Percentiles rank a stretch among this genome's conserved stretches.
These are phyloP conservation scores for Pythium periplocum DNA, from an alignment of 352 stramenopile genomes.

Conservation along the genomic window DNA sequence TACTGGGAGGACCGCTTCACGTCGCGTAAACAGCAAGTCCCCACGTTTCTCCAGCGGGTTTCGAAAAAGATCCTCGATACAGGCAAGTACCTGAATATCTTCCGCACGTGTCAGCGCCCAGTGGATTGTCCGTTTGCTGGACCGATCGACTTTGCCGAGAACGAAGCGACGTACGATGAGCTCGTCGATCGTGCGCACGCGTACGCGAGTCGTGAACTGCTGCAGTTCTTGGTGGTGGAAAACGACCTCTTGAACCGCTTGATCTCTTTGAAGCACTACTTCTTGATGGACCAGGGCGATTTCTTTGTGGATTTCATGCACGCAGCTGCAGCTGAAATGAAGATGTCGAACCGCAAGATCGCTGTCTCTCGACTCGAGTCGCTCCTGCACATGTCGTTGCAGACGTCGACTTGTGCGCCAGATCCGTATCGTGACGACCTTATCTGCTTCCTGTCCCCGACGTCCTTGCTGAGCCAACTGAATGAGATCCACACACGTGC, in stretches of 20 bases:
- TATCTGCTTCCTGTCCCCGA: slow-evolving; percentile 78
- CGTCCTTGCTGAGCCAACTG: slow-evolving; percentile 90
- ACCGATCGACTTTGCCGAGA: slow-evolving; percentile 55
- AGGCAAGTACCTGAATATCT: slow-evolving; percentile 92
- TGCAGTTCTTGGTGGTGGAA: slow-evolving; percentile 80
- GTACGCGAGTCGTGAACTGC: slow-evolving; percentile 69
- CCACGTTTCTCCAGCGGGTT: slow-evolving; percentile 73
- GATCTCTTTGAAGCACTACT: slow-evolving; percentile 95
- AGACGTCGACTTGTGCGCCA: slow-evolving; percentile 87
- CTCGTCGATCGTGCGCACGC: slow-evolving; percentile 80
- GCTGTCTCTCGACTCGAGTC: slow-evolving; percentile 90
- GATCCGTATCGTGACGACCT: slow-evolving; percentile 90
- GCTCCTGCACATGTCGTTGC: slow-evolving; percentile 91
- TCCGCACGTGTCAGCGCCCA: slow-evolving; percentile 71
- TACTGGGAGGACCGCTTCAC: slow-evolving; percentile 90
- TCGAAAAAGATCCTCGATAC: slow-evolving; percentile 85
- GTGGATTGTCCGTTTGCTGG: slow-evolving; percentile 78
- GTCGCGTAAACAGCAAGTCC: slow-evolving; percentile 67
- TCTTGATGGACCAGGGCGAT: slow-evolving; percentile 98
- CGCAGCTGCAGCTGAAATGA: slow-evolving; percentile 92
- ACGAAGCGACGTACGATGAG: slow-evolving; percentile 74
- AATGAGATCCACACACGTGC: slow-evolving; percentile 88
- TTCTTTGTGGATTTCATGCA: slow-evolving; percentile 99
- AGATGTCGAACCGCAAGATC: slow-evolving; percentile 81
- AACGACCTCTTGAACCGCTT: slow-evolving; percentile 76